phyloP scores from a whole-genome alignment of 2,329 filamentous ascomycete species.

The Cladophialophora chaetospira region DNA sequence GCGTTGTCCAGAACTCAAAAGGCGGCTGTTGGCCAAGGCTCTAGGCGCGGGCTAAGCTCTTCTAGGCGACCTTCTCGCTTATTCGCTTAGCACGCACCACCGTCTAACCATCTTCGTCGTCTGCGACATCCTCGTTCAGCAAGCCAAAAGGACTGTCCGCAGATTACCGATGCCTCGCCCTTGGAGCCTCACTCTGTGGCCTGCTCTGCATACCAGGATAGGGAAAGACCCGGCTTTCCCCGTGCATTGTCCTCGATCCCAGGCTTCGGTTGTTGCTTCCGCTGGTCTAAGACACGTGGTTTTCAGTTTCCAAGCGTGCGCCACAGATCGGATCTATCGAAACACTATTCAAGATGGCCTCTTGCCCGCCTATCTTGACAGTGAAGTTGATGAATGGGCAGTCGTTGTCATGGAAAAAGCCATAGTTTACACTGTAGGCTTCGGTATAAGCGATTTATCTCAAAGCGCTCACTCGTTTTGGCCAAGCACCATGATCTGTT shows the following conservation, averaged over 20 bases:
- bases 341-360: too few species aligned
- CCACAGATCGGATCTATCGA: not conserved
- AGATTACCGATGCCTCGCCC: slow-evolving; percentile 20
- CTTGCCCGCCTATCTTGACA: too few species aligned
- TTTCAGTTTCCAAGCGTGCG: not conserved
- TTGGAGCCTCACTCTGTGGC: not conserved
- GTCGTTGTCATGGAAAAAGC: too few species aligned
- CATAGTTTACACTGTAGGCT: too few species aligned
- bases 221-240: not conserved
- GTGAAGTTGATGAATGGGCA: too few species aligned
- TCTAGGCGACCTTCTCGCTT: slow-evolving; percentile 2
- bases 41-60: not conserved
- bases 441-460: too few species aligned
- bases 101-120: slow-evolving; percentile 3
- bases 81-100: not conserved
- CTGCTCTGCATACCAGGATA: too few species aligned
- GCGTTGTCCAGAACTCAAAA: not conserved
- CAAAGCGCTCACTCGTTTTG: too few species aligned
- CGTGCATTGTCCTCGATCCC: not conserved
- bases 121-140: not conserved
- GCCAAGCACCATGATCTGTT: too few species aligned
- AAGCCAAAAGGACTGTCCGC: slow-evolving; percentile 12
- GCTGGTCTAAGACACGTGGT: not conserved
- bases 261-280: not conserved
- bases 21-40: not conserved